These are phyloP conservation scores for Phaeosphaeriaceae sp. DNA, from an alignment of 2,329 filamentous ascomycete species.

Conservation along the genomic window DNA sequence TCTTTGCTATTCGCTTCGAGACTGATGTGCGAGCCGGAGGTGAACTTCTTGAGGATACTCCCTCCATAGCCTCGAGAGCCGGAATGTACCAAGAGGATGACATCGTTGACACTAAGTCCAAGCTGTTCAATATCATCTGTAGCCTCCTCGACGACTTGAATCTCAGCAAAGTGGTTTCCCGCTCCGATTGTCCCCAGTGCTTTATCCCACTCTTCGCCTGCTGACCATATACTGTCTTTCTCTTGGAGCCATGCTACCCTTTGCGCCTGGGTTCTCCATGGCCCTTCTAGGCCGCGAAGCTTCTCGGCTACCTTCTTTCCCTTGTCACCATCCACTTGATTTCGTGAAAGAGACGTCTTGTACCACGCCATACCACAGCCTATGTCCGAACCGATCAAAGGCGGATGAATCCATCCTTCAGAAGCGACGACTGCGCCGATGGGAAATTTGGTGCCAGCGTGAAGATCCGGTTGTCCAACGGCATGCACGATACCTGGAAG, in stretches of 20 bases:
- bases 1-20: slow-evolving; percentile 31
- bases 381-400: slow-evolving; percentile 49
- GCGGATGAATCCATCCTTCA: slow-evolving; percentile 46
- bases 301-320: slow-evolving; percentile 45
- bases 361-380: slow-evolving; percentile 52
- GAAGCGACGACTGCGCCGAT: slow-evolving; percentile 48
- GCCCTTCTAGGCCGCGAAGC: slow-evolving; percentile 45
- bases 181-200: slow-evolving; percentile 48
- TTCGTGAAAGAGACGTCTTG: slow-evolving; percentile 36
- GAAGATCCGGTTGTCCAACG: slow-evolving; percentile 47
- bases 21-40: slow-evolving; percentile 28
- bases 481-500: slow-evolving; percentile 46
- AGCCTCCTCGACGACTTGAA: slow-evolving; percentile 46
- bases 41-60: slow-evolving; percentile 42
- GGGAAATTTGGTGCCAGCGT: slow-evolving; percentile 48
- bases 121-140: slow-evolving; percentile 4
- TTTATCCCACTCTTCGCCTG: slow-evolving; percentile 41
- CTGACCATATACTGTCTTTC: slow-evolving; percentile 22
- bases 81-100: slow-evolving; percentile 48
- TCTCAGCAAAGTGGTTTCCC: slow-evolving; percentile 50
- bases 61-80: slow-evolving; percentile 47
- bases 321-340: slow-evolving; percentile 43
- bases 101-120: slow-evolving; percentile 35
- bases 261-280: slow-evolving; percentile 35
- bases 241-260: slow-evolving; percentile 40